Evolutionary conservation across 2,329 filamentous ascomycete genomes (phyloP), one percentile per base, ranked within the genome.

Genomic region (Ilyonectria destructans): DNA sequence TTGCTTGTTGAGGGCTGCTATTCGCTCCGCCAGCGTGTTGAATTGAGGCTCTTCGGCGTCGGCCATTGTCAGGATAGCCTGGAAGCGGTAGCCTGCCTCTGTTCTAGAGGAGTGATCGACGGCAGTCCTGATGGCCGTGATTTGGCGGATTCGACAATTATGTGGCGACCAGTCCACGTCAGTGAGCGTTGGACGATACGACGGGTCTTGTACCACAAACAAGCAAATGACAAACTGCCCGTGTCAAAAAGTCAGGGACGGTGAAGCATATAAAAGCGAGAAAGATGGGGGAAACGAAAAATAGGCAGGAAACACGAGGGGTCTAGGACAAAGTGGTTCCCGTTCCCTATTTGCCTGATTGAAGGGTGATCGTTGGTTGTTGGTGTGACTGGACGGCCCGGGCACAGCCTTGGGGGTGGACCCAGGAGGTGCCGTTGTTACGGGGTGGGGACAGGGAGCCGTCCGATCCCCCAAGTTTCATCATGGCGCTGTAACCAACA

Each of bases 11-110:
- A 92, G 84, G 33, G 90, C 90, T 10, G 89, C 89, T 69, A 91
- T 91, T 59, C 90, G 85, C 78, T 91, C 88, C 5, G 88, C 85
- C 29, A 92, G 84, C 8, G 86, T 87, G 66, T 83, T 89, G 78
- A 89, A 91, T 69, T 87, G 87, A 45, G 88, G 88, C 75, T 91
- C 89, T 73, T 90, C 88, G 51, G 85, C 82, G 59, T 91, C 89
- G 8, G 88, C 84, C 90, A 91, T 91, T 66, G 58, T 71, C 31
- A 31, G 12, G 55, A 52, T 29, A 48, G n/a, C 29, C 37, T 58
- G 12, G 29, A 29, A 15, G n/a, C 23, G 10, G 35, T 45, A 58
- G 40, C n/a, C 51, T 12, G 54, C 8, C 37, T 35, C 37, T 43
- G 35, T 35, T 46, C 31, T 54, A 35, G 51, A 49, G 15, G 33